These are phyloP conservation scores for Ascochyta rabiei DNA, from an alignment of 2,329 filamentous ascomycete species.

Conservation along the genomic window DNA sequence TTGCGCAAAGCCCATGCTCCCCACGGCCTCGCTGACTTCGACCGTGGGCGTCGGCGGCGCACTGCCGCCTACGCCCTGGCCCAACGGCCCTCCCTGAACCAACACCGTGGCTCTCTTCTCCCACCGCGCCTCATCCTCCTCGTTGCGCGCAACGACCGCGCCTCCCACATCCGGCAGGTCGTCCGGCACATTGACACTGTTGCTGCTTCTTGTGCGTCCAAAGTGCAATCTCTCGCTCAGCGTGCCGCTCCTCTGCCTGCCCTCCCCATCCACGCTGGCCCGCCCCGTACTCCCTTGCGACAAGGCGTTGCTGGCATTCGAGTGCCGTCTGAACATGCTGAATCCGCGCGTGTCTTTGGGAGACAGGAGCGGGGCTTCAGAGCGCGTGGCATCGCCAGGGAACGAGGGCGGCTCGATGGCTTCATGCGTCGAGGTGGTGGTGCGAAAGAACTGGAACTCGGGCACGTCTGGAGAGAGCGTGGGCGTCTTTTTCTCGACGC, in stretches of 20 bases:
- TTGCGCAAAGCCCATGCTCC: background rate
- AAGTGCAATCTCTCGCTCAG: constrained; percentile 69
- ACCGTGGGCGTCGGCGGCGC: constrained; percentile 38
- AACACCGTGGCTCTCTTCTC: constrained; percentile 92
- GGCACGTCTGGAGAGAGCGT: constrained; percentile 41
- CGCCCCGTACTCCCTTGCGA: constrained; percentile 6
- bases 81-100: constrained; percentile 64
- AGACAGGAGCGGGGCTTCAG: constrained; percentile 34
- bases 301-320: constrained; percentile 37
- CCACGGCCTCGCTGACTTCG: constrained; percentile 19
- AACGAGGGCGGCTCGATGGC: constrained; percentile 72
- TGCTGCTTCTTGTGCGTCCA: constrained; percentile 58
- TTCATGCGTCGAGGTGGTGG: constrained; percentile 81
- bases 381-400: constrained; percentile 49
- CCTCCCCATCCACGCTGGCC: constrained; percentile 10
- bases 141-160: constrained; percentile 48
- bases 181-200: constrained; percentile 75
- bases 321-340: constrained; percentile 42
- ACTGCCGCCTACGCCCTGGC: constrained; percentile 36
- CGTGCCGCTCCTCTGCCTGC: constrained; percentile 6
- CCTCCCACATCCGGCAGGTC: constrained; percentile 78
- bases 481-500: constrained; percentile 25
- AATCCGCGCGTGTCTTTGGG: constrained; percentile 34
- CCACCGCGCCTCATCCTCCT: constrained; percentile 70
- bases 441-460: constrained; percentile 82